A percentile compares a stretch with the other conserved stretches of the same genome.
Conservation (phyloP, 192 early-diverging fungal species). For the Blastocladiella britannica region DNA sequence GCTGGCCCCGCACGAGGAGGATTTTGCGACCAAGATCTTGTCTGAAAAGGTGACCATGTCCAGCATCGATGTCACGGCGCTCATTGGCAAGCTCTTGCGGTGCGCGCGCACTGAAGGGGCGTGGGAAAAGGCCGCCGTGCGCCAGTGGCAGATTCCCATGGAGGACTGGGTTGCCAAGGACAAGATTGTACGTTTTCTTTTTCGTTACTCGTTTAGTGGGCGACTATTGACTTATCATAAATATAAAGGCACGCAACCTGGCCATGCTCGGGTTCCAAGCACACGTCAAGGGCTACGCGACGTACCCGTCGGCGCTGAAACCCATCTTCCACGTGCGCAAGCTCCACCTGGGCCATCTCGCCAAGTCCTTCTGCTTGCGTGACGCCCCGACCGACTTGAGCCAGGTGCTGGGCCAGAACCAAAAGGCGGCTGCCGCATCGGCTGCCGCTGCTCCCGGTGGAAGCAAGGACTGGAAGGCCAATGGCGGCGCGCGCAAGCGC, state of each 20-base stretch:
- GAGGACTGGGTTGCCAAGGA: not conserved
- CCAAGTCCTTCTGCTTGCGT: conserved; percentile 86
- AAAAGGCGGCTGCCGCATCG: not conserved
- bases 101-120: too few species aligned
- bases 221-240: too few species aligned
- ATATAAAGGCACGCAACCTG: too few species aligned
- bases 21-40: conserved; percentile 16
- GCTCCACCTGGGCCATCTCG: conserved; percentile 89
- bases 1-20: conserved; percentile 71
- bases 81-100: too few species aligned
- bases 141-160: not conserved
- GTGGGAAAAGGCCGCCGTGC: not conserved
- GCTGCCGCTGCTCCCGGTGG: not conserved
- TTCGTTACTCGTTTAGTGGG: too few species aligned
- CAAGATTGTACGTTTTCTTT: conserved; percentile 2
- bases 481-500: not conserved
- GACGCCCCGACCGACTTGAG: conserved; percentile 59
- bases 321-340: conserved; percentile 88
- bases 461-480: not conserved
- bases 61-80: too few species aligned
- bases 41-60: not conserved
- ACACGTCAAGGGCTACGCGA: conserved; percentile 54
- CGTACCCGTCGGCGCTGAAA: conserved; percentile 60
- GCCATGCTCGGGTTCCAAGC: not conserved
- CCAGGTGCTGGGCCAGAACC: conserved; percentile 4